phyloP scores from a whole-genome alignment of 169 alveolate species.

The Amoebophrya sp. region DNA sequence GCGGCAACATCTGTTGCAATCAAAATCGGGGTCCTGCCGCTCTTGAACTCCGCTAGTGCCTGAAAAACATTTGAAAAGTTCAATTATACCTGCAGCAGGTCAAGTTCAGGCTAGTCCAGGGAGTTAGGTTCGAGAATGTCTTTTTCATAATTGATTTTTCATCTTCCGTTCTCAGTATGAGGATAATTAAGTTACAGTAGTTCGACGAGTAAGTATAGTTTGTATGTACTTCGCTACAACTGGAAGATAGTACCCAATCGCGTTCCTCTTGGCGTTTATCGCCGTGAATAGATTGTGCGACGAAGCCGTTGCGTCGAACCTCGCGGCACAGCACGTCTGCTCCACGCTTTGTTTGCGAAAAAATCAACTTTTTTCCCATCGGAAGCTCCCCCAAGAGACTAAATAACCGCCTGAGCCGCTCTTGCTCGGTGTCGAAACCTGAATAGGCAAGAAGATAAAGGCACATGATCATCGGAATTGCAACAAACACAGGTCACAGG shows the following conservation, averaged over 20 bases:
- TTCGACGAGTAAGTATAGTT: no score
- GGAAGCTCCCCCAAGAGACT: slow-evolving; percentile 59
- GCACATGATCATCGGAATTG: no score
- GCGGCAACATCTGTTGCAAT: slow-evolving; percentile 98
- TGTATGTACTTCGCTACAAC: no score
- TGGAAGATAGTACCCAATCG: slow-evolving; percentile 72
- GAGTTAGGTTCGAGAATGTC: no score
- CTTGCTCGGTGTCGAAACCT: slow-evolving; percentile 10
- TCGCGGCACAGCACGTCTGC: slow-evolving; percentile 73
- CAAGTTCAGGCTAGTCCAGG: no score
- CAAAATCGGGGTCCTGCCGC: slow-evolving; percentile 79
- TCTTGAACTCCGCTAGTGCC: slow-evolving; percentile 80
- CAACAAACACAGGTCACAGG: no score
- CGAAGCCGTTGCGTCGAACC: slow-evolving; percentile 77
- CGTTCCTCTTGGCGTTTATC: slow-evolving; percentile 90
- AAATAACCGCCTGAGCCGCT: slow-evolving; percentile 51
- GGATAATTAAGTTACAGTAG: no score
- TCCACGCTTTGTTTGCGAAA: slow-evolving; percentile 74
- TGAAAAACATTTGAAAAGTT: no score
- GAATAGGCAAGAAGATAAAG: no score
- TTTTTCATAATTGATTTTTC: no score
- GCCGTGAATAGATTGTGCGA: slow-evolving; percentile 91
- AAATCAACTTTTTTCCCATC: slow-evolving; percentile 59
- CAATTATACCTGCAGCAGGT: no score
- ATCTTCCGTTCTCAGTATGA: no score